Percentiles rank a stretch among this genome's conserved stretches.
These are phyloP conservation scores for Aureobasidium mangrovei DNA, from an alignment of 2,329 filamentous ascomycete species.

Conservation along the genomic window DNA sequence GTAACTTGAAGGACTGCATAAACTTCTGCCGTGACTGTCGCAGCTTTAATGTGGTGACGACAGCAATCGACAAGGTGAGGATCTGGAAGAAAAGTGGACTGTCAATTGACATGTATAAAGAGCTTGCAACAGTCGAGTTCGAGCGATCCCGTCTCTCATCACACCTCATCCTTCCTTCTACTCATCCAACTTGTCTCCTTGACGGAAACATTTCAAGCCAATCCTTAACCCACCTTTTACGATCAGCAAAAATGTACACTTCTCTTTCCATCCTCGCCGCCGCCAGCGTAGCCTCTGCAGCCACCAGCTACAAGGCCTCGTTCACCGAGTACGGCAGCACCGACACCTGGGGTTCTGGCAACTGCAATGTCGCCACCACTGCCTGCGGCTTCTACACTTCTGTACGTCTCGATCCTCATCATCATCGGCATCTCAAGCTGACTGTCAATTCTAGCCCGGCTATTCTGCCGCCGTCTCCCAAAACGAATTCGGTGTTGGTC, in stretches of 20 bases:
- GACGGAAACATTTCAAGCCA: neutral
- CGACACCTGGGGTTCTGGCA: constrained; percentile 27
- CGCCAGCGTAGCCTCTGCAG: neutral
- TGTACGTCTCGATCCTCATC: neutral
- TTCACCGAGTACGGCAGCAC: constrained; percentile 30
- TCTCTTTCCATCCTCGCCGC: neutral
- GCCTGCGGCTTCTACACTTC: constrained; percentile 30
- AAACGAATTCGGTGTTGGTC: constrained; percentile 32
- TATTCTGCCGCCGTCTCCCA: constrained; percentile 32
- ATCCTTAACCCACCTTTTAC: neutral
- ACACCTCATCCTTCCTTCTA: too few species aligned
- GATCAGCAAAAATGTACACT: neutral
- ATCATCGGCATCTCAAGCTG: neutral
- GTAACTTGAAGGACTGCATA: neutral
- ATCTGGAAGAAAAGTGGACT: neutral
- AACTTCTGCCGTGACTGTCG: neutral
- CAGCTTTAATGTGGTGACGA: constrained; percentile 8
- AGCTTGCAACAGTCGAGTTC: neutral
- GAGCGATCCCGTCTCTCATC: neutral
- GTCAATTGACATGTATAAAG: neutral
- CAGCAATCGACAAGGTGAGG: neutral
- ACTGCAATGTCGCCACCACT: constrained; percentile 31
- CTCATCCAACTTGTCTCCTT: too few species aligned
- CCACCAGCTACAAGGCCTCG: constrained; percentile 21
- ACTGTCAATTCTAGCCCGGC: constrained; percentile 19